Evolutionary conservation across 768 basidiomycete genomes (phyloP).

Genomic region (Tylopilus plumbeoviolaceoides): DNA sequence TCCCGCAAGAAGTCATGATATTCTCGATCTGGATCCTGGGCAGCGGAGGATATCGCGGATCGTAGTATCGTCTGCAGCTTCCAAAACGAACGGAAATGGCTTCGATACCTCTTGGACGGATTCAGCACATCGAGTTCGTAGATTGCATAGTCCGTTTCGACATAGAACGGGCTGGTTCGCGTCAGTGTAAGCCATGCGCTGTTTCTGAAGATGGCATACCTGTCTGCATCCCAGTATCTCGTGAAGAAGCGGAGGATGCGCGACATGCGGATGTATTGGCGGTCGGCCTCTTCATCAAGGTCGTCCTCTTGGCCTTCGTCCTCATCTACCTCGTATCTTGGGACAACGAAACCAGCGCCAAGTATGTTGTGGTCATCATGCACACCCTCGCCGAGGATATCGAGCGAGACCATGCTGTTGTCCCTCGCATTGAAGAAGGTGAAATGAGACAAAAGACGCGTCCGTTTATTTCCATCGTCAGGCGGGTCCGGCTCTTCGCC

Average conservation of each 20-base stretch:
- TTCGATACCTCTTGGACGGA: constrained; percentile 45
- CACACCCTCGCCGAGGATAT: constrained; percentile 43
- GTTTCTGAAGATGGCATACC: constrained; percentile 40
- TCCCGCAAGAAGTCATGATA: constrained; percentile 34
- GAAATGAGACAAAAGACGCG: constrained; percentile 57
- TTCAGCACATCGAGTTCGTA: constrained; percentile 45
- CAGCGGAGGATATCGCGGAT: constrained; percentile 35
- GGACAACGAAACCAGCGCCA: constrained; percentile 51
- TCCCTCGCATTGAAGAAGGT: constrained; percentile 54
- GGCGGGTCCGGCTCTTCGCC: constrained; percentile 41
- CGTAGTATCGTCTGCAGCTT: constrained; percentile 49
- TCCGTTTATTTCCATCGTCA: constrained; percentile 43
- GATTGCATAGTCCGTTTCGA: constrained; percentile 63
- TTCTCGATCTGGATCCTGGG: constrained; percentile 23
- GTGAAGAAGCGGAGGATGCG: constrained; percentile 46
- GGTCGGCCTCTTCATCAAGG: constrained; percentile 29
- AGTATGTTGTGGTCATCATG: constrained; percentile 44
- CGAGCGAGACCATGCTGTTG: constrained; percentile 46
- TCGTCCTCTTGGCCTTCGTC: constrained; percentile 61
- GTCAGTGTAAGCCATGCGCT: background rate
- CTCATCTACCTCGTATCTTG: constrained; percentile 51
- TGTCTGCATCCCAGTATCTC: constrained; percentile 45
- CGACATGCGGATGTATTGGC: constrained; percentile 43
- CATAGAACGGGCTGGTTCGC: constrained; percentile 50
- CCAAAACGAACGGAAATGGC: constrained; percentile 45